Evolutionary conservation across 768 basidiomycete species (phyloP).

Genomic region (Panaeolus papilionaceus): DNA sequence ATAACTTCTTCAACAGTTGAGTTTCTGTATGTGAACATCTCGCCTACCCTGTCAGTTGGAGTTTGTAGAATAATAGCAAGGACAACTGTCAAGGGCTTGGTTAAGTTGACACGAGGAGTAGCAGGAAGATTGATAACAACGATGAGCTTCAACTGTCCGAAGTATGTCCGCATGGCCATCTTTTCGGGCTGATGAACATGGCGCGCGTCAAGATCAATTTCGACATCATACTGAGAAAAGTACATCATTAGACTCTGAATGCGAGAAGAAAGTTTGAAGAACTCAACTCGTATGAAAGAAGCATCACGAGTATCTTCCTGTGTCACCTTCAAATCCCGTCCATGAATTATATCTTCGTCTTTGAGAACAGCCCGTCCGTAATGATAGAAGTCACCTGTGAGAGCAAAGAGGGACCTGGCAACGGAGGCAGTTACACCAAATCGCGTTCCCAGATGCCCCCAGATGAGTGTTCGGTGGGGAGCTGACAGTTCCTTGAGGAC

Average conservation of each 20-base stretch:
- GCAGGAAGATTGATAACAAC: background rate
- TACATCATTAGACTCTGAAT: background rate
- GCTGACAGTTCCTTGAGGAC: background rate
- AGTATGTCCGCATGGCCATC: background rate
- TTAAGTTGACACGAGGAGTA: background rate
- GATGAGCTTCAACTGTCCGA: background rate
- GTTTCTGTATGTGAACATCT: background rate
- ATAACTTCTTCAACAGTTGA: background rate
- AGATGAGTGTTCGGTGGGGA: background rate
- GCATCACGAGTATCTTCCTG: constrained; percentile 34
- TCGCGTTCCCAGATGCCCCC: background rate
- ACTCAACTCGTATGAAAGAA: constrained; percentile 36
- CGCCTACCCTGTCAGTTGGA: background rate
- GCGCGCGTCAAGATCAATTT: background rate
- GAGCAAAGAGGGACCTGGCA: background rate
- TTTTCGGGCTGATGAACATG: background rate
- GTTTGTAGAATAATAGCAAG: background rate
- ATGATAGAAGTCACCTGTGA: background rate
- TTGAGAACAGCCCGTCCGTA: constrained; percentile 18
- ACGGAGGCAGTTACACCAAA: background rate
- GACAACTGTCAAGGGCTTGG: background rate
- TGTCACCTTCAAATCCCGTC: constrained; percentile 20
- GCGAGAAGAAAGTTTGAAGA: background rate
- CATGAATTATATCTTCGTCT: constrained; percentile 36
- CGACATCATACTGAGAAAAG: background rate